A percentile compares a stretch with the other conserved stretches of the same genome.
These are phyloP conservation scores for Vickermania spadyakhi DNA, from an alignment of 208 protist genomes.

Conservation along the genomic window DNA sequence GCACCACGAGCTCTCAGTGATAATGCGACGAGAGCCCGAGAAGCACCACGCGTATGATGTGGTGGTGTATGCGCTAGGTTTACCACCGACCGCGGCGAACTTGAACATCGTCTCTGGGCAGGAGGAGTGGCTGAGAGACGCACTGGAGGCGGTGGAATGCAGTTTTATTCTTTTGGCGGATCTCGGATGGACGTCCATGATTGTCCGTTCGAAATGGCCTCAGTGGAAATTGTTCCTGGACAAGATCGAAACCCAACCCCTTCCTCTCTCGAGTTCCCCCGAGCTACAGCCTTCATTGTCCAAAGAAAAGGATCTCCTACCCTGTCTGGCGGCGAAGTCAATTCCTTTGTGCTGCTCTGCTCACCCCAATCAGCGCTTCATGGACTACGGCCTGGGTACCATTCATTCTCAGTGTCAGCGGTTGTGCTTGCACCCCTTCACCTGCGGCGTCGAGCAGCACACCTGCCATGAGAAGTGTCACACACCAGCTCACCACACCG, in stretches of 20 bases:
- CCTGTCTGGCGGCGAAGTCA: slow-evolving; percentile 42
- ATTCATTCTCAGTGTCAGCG: slow-evolving; percentile 40
- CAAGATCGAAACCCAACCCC: slow-evolving; percentile 47
- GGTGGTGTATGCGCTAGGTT: slow-evolving; percentile 57
- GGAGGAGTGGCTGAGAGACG: slow-evolving; percentile 38
- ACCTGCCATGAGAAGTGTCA: slow-evolving; percentile 60
- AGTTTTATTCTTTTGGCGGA: slow-evolving; percentile 70
- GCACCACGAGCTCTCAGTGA: slow-evolving; percentile 67
- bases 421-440: slow-evolving; percentile 45
- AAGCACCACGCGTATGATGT: slow-evolving; percentile 46
- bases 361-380: slow-evolving; percentile 64
- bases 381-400: slow-evolving; percentile 38
- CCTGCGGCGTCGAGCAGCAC: slow-evolving; percentile 44
- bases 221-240: slow-evolving; percentile 54
- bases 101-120: slow-evolving; percentile 20
- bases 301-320: slow-evolving; percentile 16
- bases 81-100: slow-evolving; percentile 15
- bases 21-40: slow-evolving; percentile 18
- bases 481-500: slow-evolving; percentile 22
- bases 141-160: slow-evolving; percentile 32
- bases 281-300: background rate
- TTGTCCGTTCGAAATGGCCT: slow-evolving; percentile 45
- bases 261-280: slow-evolving; percentile 22
- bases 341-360: slow-evolving; percentile 70
- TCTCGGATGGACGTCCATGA: slow-evolving; percentile 53